Evolutionary conservation across 2,329 filamentous ascomycete species (phyloP).

Genomic region (Xenoacremonium recifei): DNA sequence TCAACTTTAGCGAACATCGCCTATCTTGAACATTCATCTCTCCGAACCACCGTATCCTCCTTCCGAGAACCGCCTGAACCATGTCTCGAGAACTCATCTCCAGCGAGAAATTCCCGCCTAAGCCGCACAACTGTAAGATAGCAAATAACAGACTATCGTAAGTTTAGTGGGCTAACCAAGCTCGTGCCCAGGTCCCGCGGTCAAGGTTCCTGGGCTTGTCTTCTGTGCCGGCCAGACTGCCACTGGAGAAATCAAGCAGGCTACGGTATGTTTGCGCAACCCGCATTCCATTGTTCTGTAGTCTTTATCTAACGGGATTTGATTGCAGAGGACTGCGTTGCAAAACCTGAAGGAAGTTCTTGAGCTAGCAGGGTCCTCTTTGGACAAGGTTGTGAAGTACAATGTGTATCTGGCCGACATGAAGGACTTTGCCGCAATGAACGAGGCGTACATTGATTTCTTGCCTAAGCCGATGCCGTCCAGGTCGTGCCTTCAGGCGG

Average conservation of each 20-base stretch:
- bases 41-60: background rate
- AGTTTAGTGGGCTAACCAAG: background rate
- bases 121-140: conserved; percentile 44
- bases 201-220: conserved; percentile 44
- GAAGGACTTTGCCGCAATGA: conserved; percentile 69
- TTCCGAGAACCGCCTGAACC: conserved; percentile 4
- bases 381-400: conserved; percentile 67
- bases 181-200: conserved; percentile 34
- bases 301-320: background rate
- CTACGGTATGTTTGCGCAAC: conserved; percentile 35
- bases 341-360: conserved; percentile 66
- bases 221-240: conserved; percentile 48
- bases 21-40: too few species aligned
- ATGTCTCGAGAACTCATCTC: conserved; percentile 47
- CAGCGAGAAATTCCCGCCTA: conserved; percentile 44
- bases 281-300: background rate
- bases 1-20: too few species aligned
- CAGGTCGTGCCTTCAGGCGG: conserved; percentile 39
- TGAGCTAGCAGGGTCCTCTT: conserved; percentile 60
- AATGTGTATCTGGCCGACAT: conserved; percentile 70
- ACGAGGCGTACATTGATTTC: conserved; percentile 37
- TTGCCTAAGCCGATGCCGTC: conserved; percentile 41
- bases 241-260: conserved; percentile 47
- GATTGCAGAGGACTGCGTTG: conserved; percentile 10
- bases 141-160: background rate